These are phyloP conservation scores for Orbilia quercus DNA, from an alignment of 2,329 filamentous ascomycete species.

Conservation along the genomic window DNA sequence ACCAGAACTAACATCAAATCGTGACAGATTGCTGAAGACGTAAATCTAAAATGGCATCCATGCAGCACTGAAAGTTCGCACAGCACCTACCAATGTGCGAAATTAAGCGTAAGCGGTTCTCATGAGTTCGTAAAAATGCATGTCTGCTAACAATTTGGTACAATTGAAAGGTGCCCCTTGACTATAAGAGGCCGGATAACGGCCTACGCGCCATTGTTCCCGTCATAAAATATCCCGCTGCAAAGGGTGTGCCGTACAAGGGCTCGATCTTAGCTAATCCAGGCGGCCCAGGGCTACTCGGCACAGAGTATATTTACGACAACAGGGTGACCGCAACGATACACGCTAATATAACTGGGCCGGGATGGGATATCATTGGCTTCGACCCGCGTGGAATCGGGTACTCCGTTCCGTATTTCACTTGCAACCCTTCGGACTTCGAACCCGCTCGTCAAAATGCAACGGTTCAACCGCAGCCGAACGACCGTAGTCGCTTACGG, in stretches of 20 bases:
- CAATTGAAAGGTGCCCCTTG: conserved; percentile 66
- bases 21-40: no score
- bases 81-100: no score
- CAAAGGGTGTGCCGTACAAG: conserved; percentile 58
- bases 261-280: conserved; percentile 65
- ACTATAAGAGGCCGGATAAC: conserved; percentile 65
- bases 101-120: no score
- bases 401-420: conserved; percentile 29
- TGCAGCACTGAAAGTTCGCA: no score
- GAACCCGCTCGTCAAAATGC: conserved; percentile 43
- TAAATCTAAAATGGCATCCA: no score
- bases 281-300: conserved; percentile 65
- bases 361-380: conserved; percentile 40
- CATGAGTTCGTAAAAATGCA: no score
- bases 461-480: neutral
- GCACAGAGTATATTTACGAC: conserved; percentile 62
- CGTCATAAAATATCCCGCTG: conserved; percentile 29
- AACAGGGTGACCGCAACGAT: neutral
- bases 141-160: no score
- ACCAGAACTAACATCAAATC: no score
- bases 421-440: conserved; percentile 17
- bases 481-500: neutral
- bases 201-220: conserved; percentile 37
- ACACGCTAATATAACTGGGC: conserved; percentile 10
- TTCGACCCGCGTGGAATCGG: conserved; percentile 48